Evolutionary conservation across 1,139 yeast genomes (phyloP).

Genomic region (Pneumocystis jirovecii): DNA sequence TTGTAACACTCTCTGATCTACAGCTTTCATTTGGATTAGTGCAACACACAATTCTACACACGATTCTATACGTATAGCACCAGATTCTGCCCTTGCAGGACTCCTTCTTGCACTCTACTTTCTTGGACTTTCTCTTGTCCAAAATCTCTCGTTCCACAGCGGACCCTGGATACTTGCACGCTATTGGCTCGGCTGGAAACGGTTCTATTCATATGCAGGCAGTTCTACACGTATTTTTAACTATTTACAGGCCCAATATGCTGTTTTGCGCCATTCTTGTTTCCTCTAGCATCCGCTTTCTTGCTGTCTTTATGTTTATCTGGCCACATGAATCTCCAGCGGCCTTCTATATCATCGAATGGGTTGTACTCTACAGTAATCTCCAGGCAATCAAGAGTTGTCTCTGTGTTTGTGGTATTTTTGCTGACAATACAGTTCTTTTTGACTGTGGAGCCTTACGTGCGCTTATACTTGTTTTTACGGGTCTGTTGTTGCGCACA

Average conservation of each 20-base stretch:
- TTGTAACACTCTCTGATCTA: constrained; percentile 39
- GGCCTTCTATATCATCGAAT: constrained; percentile 44
- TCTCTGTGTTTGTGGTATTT: no score
- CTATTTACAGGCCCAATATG: constrained; percentile 17
- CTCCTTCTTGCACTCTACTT: background rate
- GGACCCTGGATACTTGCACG: background rate
- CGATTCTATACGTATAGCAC: constrained; percentile 14
- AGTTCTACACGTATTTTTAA: background rate
- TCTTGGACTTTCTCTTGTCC: constrained; percentile 7
- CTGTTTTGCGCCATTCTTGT: constrained; percentile 56
- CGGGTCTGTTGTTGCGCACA: no score
- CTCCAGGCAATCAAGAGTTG: constrained; percentile 52
- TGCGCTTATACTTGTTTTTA: no score
- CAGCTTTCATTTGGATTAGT: constrained; percentile 85
- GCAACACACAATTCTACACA: constrained; percentile 55
- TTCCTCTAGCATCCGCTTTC: constrained; percentile 62
- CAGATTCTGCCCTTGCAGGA: constrained; percentile 11
- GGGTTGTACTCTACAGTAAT: constrained; percentile 47
- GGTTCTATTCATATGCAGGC: background rate
- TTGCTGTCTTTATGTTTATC: constrained; percentile 86
- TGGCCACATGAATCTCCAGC: constrained; percentile 87
- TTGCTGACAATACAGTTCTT: no score
- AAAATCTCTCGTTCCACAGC: constrained; percentile 10
- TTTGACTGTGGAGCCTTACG: no score
- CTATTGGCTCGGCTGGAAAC: background rate